Base-by-base conservation (phyloP, 805 yeast species). In the Cyberlindnera subsufficiens region DNA sequence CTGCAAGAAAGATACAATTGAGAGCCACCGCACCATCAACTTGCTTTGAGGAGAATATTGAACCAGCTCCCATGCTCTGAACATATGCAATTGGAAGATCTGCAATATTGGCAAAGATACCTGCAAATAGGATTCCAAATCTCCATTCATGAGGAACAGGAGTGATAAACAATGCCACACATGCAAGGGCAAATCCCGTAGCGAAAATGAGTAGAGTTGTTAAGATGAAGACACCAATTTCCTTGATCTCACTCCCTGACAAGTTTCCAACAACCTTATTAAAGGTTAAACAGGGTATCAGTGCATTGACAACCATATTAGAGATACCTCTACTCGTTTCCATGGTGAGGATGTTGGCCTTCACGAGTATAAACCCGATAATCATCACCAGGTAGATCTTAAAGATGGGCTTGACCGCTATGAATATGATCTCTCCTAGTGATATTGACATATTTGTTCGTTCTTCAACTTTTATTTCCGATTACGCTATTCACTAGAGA, bases 31-130 rank as follows among this genome's bases (percentile, higher is more conserved):
- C 80, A 46, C 61, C 65, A 40, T 65, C 57, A 16, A 72, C 76
- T 40, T 72, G 67, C 3, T 47, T 58, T 2, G 51, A 25, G 1
- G 67, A 54, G 47, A 75, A 73, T 3, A 67, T 58, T n/a, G 57
- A 49, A 0, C 75, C 71, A 17, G 65, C 60, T 2, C 71, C 66
- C 52, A 57, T 47, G 8, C 77, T 72, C 48, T 75, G 79, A 37
- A 74, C 53, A 45, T 74, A 74, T 1, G 79, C 79, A 45, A 75
- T 73, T 6, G 80, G 80, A 35, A 75, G 63, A 51, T 75, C 79
- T 3, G 75, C 65, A 38, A 73, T 71, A 53, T 75, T 75, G 14
- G 75, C 72, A 51, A 74, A 75, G 14, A 74, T 52, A 0, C 77
- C 78, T 5, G 70, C 77, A 29, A 72, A 66, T 11, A 74, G 43